A percentile compares a stretch with the other conserved stretches of the same genome.
phyloP scores from a whole-genome alignment of 2,329 filamentous ascomycete species.

The Calonectria naviculata region DNA sequence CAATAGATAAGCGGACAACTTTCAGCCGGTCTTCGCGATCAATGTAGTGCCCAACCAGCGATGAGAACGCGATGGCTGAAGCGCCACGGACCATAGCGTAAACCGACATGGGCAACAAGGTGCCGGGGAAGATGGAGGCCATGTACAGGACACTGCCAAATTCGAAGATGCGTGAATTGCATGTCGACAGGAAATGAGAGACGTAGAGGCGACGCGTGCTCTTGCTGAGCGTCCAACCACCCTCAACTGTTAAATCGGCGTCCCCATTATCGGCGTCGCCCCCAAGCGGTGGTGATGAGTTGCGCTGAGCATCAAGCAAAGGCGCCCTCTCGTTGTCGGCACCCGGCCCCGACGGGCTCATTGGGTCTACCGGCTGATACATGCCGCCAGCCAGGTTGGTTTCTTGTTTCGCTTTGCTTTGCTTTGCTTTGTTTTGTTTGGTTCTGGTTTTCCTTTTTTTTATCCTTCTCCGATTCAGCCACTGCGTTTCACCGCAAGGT shows the following conservation, averaged over 20 bases:
- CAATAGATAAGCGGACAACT: conserved; percentile 63
- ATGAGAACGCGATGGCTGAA: conserved; percentile 68
- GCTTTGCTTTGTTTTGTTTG: background rate
- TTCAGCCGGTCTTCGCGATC: conserved; percentile 64
- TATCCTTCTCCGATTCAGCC: background rate
- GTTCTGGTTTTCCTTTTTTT: background rate
- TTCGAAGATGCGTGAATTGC: conserved; percentile 74
- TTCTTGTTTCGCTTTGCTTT: background rate
- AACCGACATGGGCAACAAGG: conserved; percentile 74
- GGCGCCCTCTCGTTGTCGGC: conserved; percentile 1
- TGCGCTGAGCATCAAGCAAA: background rate
- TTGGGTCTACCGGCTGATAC: conserved; percentile 19
- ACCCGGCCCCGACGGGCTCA: background rate
- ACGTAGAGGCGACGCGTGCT: conserved; percentile 57
- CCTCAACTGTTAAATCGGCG: background rate
- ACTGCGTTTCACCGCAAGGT: background rate
- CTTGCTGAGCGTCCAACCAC: conserved; percentile 27
- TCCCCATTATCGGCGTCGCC: background rate
- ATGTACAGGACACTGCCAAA: conserved; percentile 71
- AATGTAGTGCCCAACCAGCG: conserved; percentile 67
- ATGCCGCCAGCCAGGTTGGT: background rate
- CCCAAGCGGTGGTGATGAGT: background rate
- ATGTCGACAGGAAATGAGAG: conserved; percentile 72
- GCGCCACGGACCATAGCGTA: conserved; percentile 73
- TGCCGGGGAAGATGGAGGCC: conserved; percentile 65